A percentile compares a stretch with the other conserved stretches of the same genome.
Conservation (phyloP, 2,329 filamentous ascomycete genomes). For the Pseudogymnoascus sp. region DNA sequence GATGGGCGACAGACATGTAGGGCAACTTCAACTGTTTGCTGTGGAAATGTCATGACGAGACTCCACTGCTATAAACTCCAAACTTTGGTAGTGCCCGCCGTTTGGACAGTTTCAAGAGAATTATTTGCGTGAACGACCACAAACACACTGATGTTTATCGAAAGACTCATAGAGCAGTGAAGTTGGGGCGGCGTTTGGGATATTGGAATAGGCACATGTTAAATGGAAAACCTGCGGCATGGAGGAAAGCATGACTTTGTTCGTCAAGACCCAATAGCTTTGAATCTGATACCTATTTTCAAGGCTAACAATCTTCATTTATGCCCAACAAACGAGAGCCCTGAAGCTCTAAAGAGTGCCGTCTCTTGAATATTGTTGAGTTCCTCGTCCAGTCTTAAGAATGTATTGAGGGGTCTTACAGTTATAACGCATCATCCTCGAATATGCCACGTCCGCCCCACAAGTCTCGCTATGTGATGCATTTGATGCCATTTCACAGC, state of each 20-base stretch:
- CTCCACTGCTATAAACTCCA: not conserved
- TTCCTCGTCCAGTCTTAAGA: not conserved
- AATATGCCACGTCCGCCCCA: not conserved
- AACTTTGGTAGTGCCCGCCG: not conserved
- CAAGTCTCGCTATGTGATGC: not conserved
- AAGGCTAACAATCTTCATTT: not conserved
- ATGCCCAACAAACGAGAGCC: not conserved
- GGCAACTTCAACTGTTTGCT: not conserved
- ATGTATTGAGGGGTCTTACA: conserved; percentile 3
- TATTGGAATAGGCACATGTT: not conserved
- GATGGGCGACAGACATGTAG: not conserved
- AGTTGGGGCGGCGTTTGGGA: not conserved
- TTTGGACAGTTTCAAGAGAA: not conserved
- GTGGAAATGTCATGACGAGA: not conserved
- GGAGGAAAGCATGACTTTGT: not conserved
- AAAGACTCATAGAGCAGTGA: not conserved
- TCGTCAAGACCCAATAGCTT: not conserved
- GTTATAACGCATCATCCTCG: not conserved
- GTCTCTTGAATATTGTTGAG: conserved; percentile 1
- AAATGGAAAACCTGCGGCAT: not conserved
- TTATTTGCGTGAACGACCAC: not conserved
- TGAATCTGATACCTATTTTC: not conserved
- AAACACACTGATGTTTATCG: not conserved
- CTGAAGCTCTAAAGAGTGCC: not conserved
- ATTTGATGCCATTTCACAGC: not conserved